A percentile compares a stretch with the other conserved stretches of the same genome.
These are phyloP conservation scores for Fusarium goolgardi DNA, from an alignment of 2,329 filamentous ascomycete species.

Conservation along the genomic window DNA sequence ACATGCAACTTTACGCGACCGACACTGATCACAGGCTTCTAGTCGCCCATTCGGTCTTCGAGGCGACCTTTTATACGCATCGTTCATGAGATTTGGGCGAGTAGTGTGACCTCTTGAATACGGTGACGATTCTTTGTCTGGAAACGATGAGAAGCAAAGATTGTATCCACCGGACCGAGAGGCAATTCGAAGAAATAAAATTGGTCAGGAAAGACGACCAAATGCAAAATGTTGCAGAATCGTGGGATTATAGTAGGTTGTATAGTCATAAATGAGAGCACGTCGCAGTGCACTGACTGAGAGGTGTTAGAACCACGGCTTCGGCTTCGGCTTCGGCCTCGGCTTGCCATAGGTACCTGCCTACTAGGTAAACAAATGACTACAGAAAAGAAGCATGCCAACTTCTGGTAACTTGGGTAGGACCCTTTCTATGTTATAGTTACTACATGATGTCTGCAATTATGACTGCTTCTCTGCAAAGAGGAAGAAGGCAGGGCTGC, in stretches of 20 bases:
- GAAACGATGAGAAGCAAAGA: neutral
- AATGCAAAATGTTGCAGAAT: neutral
- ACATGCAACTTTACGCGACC: constrained; percentile 33
- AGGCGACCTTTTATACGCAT: neutral
- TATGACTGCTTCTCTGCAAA: neutral
- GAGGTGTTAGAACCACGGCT: constrained; percentile 2
- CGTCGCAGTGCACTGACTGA: neutral
- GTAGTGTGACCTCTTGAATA: neutral
- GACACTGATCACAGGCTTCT: constrained; percentile 34
- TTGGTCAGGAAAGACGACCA: no score
- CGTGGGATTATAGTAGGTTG: neutral
- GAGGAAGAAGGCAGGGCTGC: neutral
- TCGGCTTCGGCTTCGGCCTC: constrained; percentile 28
- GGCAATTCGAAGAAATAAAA: no score
- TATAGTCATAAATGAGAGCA: neutral
- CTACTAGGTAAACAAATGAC: neutral
- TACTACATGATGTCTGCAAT: neutral
- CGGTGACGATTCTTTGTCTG: neutral
- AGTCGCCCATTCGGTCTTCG: constrained; percentile 28
- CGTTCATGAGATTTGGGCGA: constrained; percentile 10
- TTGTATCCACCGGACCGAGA: neutral
- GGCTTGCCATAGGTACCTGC: neutral
- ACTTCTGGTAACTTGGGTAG: neutral
- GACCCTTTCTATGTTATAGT: neutral
- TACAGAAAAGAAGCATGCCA: neutral